Percentiles rank a stretch among this genome's conserved stretches.
Conservation (phyloP, 495 filamentous ascomycete genomes). For the Talaromyces thailandensis region DNA sequence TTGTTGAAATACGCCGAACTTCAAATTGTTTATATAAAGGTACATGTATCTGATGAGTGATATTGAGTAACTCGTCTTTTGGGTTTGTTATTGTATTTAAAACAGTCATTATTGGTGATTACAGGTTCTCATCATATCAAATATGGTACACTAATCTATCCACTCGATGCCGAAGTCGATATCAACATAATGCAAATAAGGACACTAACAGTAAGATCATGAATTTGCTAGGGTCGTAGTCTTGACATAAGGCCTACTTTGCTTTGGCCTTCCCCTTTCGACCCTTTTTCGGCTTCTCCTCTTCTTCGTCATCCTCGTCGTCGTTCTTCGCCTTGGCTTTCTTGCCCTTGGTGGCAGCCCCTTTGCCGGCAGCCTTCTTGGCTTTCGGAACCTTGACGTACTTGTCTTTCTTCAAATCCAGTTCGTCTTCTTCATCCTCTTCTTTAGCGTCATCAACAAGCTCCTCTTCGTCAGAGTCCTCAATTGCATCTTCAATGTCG, state of each 20-base stretch:
- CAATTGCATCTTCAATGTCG: conserved; percentile 92
- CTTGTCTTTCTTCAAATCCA: conserved; percentile 87
- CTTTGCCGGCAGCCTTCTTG: conserved; percentile 34
- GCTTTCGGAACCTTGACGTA: conserved; percentile 83
- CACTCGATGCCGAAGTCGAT: background rate
- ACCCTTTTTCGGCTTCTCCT: conserved; percentile 46
- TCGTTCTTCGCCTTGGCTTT: conserved; percentile 45
- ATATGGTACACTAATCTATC: background rate
- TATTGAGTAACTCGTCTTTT: background rate
- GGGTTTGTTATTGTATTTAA: background rate
- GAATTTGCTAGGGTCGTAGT: background rate
- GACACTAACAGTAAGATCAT: background rate
- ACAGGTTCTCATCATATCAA: background rate
- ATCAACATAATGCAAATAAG: background rate
- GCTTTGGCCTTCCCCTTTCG: conserved; percentile 36
- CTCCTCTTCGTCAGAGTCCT: conserved; percentile 75
- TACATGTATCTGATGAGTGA: background rate
- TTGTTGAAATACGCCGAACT: background rate
- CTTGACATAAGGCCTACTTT: conserved; percentile 11
- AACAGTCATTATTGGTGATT: background rate
- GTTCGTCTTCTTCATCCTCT: conserved; percentile 56
- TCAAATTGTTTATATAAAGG: background rate
- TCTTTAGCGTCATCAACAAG: conserved; percentile 51
- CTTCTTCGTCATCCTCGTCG: conserved; percentile 34
- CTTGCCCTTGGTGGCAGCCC: conserved; percentile 37